Evolutionary conservation across 2,329 filamentous ascomycete species (phyloP).

Genomic region (Diaporthe vexans): DNA sequence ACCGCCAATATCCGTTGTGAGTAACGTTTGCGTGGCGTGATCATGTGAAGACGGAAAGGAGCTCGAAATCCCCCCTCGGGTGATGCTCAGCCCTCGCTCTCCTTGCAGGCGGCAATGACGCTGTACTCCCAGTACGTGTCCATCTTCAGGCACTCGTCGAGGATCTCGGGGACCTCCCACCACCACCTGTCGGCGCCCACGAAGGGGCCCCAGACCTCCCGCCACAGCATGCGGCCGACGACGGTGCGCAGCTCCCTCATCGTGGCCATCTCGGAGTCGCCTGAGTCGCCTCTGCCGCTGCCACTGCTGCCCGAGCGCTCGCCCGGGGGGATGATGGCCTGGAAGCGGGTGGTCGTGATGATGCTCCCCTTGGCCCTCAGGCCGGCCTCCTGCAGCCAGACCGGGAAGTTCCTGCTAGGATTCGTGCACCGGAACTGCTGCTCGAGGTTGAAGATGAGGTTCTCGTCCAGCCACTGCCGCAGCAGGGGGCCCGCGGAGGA

Average conservation of each 20-base stretch:
- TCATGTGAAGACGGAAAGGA: background rate
- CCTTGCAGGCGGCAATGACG: slow-evolving; percentile 69
- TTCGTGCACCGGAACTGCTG: slow-evolving; percentile 70
- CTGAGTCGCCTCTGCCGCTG: slow-evolving; percentile 39
- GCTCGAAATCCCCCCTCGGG: too few species aligned
- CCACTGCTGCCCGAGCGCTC: slow-evolving; percentile 40
- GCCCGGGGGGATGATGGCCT: slow-evolving; percentile 53
- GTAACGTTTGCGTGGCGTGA: background rate
- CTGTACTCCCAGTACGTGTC: slow-evolving; percentile 72
- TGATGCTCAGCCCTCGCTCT: slow-evolving; percentile 42
- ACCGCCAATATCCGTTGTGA: background rate
- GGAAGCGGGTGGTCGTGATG: slow-evolving; percentile 63
- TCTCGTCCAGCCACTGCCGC: slow-evolving; percentile 72
- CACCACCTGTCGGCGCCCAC: slow-evolving; percentile 68
- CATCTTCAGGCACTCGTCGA: slow-evolving; percentile 67
- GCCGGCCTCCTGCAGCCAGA: slow-evolving; percentile 70
- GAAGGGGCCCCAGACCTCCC: slow-evolving; percentile 70
- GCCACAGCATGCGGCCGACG: slow-evolving; percentile 71
- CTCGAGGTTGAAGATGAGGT: slow-evolving; percentile 72
- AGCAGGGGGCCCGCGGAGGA: slow-evolving; percentile 70
- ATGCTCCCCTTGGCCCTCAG: slow-evolving; percentile 64
- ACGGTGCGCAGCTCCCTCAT: slow-evolving; percentile 59
- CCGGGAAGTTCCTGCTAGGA: slow-evolving; percentile 70
- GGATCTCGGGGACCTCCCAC: slow-evolving; percentile 71
- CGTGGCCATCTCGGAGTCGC: slow-evolving; percentile 41